Percentiles rank a stretch among this genome's conserved stretches.
Conservation (phyloP, 1,284 basidiomycete genomes). For the Waitea zeae region DNA sequence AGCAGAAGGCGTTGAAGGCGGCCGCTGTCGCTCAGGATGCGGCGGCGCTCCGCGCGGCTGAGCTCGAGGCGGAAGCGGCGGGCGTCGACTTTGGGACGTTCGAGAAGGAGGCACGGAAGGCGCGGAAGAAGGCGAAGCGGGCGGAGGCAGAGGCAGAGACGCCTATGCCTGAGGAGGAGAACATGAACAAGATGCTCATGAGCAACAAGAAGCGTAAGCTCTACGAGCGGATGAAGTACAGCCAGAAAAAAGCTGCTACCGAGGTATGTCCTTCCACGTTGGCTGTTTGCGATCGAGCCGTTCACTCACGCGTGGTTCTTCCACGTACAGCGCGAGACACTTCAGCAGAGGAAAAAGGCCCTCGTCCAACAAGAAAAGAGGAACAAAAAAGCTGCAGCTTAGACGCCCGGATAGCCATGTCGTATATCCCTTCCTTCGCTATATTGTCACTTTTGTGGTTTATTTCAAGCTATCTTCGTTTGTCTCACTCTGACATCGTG, state of each 20-base stretch:
- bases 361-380: constrained; percentile 11
- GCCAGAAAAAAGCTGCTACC: constrained; percentile 59
- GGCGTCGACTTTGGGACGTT: constrained; percentile 78
- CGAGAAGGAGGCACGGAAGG: constrained; percentile 62
- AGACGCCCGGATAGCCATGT: neutral
- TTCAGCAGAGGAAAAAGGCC: constrained; percentile 11
- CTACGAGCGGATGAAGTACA: constrained; percentile 91
- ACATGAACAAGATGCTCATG: constrained; percentile 98
- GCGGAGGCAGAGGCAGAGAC: constrained; percentile 15
- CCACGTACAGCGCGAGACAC: constrained; percentile 7
- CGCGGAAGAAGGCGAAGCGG: constrained; percentile 29
- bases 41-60: constrained; percentile 71
- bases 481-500: too few species aligned
- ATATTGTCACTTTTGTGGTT: too few species aligned
- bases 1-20: constrained; percentile 28
- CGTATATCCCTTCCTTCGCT: too few species aligned
- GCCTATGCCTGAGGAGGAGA: constrained; percentile 54
- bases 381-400: constrained; percentile 4
- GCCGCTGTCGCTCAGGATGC: constrained; percentile 42
- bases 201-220: constrained; percentile 93
- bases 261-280: constrained; percentile 43
- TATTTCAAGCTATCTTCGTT: too few species aligned
- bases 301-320: constrained; percentile 4
- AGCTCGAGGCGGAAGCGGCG: constrained; percentile 84
- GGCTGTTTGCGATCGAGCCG: neutral